A percentile compares a stretch with the other conserved stretches of the same genome.
Conservation (phyloP, 352 stramenopile genomes). For the Phytophthora chlamydospora region DNA sequence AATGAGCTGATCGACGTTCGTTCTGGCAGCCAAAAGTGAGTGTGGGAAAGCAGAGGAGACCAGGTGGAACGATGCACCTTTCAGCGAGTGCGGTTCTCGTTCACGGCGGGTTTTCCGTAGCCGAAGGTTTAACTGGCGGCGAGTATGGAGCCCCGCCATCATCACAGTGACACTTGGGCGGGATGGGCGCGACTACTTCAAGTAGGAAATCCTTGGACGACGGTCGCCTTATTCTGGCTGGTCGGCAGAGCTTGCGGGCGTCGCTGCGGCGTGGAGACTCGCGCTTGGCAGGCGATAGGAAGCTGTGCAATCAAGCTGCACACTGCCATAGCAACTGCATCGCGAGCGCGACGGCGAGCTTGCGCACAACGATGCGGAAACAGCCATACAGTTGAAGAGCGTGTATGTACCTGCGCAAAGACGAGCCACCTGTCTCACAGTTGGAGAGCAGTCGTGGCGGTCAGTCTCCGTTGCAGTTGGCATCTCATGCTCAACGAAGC, state of each 20-base stretch:
- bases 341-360: no score
- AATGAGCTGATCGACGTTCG: constrained; percentile 21
- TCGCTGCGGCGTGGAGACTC: no score
- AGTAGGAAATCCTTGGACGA: constrained; percentile 4
- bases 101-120: constrained; percentile 27
- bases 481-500: not conserved
- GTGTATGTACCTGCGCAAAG: not conserved
- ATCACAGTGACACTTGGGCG: constrained; percentile 15
- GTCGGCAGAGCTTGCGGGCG: no score
- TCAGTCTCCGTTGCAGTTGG: constrained; percentile 5
- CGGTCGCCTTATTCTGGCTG: not conserved
- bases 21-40: not conserved
- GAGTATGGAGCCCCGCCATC: constrained; percentile 26
- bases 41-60: constrained; percentile 15
- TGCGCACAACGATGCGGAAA: no score
- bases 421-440: not conserved
- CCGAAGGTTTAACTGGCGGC: constrained; percentile 3
- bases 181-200: constrained; percentile 23
- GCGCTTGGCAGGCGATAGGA: no score
- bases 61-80: constrained; percentile 7
- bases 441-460: constrained; percentile 8
- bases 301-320: no score
- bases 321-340: no score
- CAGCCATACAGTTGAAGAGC: constrained; percentile 5
- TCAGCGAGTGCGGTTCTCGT: constrained; percentile 18